Conservation (phyloP, 257 asterid species). For the Fraxinus americana region DNA sequence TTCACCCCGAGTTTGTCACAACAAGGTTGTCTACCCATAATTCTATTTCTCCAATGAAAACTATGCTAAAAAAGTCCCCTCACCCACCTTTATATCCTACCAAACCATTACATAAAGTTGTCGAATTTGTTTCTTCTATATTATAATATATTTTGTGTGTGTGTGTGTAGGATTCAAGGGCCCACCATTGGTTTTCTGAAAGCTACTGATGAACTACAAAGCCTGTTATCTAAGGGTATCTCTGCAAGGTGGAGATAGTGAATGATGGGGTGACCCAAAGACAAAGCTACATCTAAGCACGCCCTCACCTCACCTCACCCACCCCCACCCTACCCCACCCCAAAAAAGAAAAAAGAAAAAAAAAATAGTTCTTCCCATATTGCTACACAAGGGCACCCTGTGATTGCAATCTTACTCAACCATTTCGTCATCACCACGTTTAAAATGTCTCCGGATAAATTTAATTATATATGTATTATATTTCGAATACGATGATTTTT, state of each 20-base stretch:
- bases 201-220: slow-evolving; percentile 61
- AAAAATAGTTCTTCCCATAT: slow-evolving; percentile 22
- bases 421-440: slow-evolving; percentile 74
- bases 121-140: slow-evolving; percentile 6
- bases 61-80: slow-evolving; percentile 30
- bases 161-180: slow-evolving; percentile 37
- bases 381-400: slow-evolving; percentile 40
- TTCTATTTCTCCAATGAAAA: slow-evolving; percentile 6
- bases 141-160: slow-evolving; percentile 18
- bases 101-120: slow-evolving; percentile 32
- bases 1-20: slow-evolving; percentile 96
- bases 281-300: slow-evolving; percentile 42
- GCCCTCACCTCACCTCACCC: background rate
- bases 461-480: background rate
- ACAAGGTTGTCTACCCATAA: slow-evolving; percentile 95
- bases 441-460: slow-evolving; percentile 12
- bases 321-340: background rate
- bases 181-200: slow-evolving; percentile 74
- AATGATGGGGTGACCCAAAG: slow-evolving; percentile 6
- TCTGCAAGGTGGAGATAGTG: slow-evolving; percentile 39
- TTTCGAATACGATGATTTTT: background rate
- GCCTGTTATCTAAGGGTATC: slow-evolving; percentile 51
- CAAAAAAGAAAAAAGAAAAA: background rate
- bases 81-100: slow-evolving; percentile 82
- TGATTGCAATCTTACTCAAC: slow-evolving; percentile 77